Conservation (phyloP, 441 rosid species). For the Theobroma grandiflorum region DNA sequence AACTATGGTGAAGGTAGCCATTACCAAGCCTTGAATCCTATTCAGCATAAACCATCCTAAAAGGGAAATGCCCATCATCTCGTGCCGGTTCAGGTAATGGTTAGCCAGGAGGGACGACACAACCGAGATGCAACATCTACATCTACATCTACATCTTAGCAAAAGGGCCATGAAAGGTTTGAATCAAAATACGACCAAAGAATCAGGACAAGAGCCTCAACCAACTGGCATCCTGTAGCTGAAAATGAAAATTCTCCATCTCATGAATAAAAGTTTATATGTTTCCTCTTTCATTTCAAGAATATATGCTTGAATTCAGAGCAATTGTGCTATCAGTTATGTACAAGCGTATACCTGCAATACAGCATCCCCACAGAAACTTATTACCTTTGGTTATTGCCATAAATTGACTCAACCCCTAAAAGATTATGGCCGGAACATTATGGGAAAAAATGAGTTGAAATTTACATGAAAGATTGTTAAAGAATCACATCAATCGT, state of each 20-base stretch:
- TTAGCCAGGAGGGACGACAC: not conserved
- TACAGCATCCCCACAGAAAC: conserved; percentile 14
- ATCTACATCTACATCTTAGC: not conserved
- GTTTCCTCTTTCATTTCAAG: not conserved
- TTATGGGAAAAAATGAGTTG: conserved; percentile 26
- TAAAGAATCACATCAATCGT: conserved; percentile 42
- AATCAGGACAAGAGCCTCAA: not conserved
- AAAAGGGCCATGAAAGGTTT: not conserved
- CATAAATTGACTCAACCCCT: conserved; percentile 40
- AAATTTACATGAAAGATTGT: conserved; percentile 39
- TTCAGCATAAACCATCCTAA: not conserved
- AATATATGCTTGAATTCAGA: conserved; percentile 17
- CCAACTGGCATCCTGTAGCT: not conserved
- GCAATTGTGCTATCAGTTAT: conserved; percentile 33
- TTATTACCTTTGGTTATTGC: conserved; percentile 30
- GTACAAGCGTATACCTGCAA: conserved; percentile 36
- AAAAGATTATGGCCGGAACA: conserved; percentile 31
- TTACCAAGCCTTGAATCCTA: not conserved
- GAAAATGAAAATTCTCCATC: not conserved
- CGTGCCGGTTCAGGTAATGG: not conserved
- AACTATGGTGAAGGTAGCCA: no score
- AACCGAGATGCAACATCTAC: not conserved
- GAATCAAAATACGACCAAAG: not conserved
- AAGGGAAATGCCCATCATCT: not conserved
- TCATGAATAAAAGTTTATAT: not conserved